These are phyloP conservation scores for Conoideocrella luteorostrata DNA, from an alignment of 2,329 filamentous ascomycete species.

Conservation along the genomic window DNA sequence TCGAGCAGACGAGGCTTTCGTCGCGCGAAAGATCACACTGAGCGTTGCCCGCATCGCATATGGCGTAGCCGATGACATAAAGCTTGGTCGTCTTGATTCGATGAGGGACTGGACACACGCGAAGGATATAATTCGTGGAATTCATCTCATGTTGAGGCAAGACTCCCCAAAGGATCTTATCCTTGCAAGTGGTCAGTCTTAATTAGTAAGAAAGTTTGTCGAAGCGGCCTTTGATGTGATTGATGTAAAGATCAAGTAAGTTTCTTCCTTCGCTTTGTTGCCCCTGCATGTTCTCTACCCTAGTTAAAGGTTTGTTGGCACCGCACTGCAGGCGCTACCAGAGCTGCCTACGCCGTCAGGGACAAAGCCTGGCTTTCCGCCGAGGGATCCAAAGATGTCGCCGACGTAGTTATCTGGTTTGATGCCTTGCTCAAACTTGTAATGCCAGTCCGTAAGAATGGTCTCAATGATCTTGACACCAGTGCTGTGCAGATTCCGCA, in stretches of 20 bases:
- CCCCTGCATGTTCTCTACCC: not conserved
- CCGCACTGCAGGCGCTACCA: not conserved
- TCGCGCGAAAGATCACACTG: not conserved
- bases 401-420: conserved; percentile 12
- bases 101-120: not conserved
- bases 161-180: not conserved
- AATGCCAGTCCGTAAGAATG: conserved; percentile 10
- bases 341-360: conserved; percentile 1
- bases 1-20: not conserved
- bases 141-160: not conserved
- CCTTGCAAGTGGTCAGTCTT: not conserved
- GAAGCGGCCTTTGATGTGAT: not conserved
- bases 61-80: not conserved
- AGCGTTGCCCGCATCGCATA: not conserved
- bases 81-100: not conserved
- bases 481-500: conserved; percentile 10
- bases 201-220: not conserved
- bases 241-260: not conserved
- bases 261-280: too few species aligned
- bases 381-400: conserved; percentile 13
- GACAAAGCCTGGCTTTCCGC: conserved; percentile 11
- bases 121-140: not conserved
- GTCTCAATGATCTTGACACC: conserved; percentile 12
- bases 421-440: conserved; percentile 6
- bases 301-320: conserved; percentile 1